Evolutionary conservation across 2,329 filamentous ascomycete species (phyloP).

Genomic region (Knoxdaviesia capensis): DNA sequence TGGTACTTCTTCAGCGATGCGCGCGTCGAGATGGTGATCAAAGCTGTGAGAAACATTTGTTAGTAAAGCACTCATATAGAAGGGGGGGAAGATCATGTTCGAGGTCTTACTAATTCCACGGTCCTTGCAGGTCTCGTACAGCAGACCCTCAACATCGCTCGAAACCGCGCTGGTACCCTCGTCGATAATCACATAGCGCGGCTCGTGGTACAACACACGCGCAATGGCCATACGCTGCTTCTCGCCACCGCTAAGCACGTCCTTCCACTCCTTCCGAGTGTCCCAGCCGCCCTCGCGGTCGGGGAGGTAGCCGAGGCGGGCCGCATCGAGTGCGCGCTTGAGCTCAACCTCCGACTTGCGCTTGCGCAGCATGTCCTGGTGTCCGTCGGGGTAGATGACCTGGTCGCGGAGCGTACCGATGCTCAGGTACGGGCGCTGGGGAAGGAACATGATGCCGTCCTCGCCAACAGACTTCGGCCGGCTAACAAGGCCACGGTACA

Average conservation of each 20-base stretch:
- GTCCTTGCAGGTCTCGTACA: slow-evolving; percentile 87
- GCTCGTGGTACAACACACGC: slow-evolving; percentile 81
- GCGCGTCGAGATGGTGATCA: slow-evolving; percentile 90
- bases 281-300: slow-evolving; percentile 93
- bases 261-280: slow-evolving; percentile 94
- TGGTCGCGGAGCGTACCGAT: slow-evolving; percentile 88
- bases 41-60: slow-evolving; percentile 26
- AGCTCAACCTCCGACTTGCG: slow-evolving; percentile 59
- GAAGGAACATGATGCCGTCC: slow-evolving; percentile 97
- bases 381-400: slow-evolving; percentile 92
- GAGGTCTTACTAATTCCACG: slow-evolving; percentile 65
- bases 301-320: slow-evolving; percentile 71
- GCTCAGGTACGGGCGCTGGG: slow-evolving; percentile 80
- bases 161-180: slow-evolving; percentile 91
- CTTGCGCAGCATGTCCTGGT: slow-evolving; percentile 76
- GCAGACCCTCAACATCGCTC: slow-evolving; percentile 77
- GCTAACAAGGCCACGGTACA: slow-evolving; percentile 81
- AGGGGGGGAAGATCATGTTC: slow-evolving; percentile 1
- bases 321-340: slow-evolving; percentile 58
- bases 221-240: slow-evolving; percentile 93
- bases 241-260: slow-evolving; percentile 89
- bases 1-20: slow-evolving; percentile 93
- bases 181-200: slow-evolving; percentile 82
- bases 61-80: slow-evolving; percentile 4
- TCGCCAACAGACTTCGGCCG: slow-evolving; percentile 60